Evolutionary conservation across 306 rosid species (phyloP), one percentile per base, ranked within the genome.

Genomic region (Crotalaria pallida): DNA sequence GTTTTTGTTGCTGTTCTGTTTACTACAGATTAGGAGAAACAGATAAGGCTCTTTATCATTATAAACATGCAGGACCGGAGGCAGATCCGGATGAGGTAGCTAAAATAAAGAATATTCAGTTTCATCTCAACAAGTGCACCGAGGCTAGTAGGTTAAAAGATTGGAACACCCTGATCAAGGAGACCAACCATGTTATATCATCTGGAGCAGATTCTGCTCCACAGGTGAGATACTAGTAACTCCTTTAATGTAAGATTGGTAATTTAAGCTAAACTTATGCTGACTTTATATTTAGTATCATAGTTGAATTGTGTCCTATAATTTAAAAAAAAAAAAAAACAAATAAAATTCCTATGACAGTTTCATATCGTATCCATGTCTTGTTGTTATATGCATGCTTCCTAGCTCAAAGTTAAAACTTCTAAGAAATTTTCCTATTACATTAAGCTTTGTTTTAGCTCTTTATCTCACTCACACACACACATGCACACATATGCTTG

Each of bases 131-230:
- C 64, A 88, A 79, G 78, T 91, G 96, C 82, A 85, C 97, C 0
- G 88, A 88, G 77, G 89, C 97, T 58, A 86, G 85, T n/a, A 82
- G 85, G 60, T 17, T 82, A 70, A 70, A 89, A 77, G 96, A 91
- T 45, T 91, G 97, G 96, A 91, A 80, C 79, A 85, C 89, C 18
- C 36, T 91, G 34, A 77, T 80, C 6, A 88, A 75, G 79, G 88
- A 81, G 77, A 71, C 91, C 10, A 62, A 47, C 21, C 17, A n/a
- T 1, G 81, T 83, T 16, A 79, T 88, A 23, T 75, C 81, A 52
- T 78, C 82, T n/a, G 93, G 96, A n/a, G 96, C 97, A 63, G 89
- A 88, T 75, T 88, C 93, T 41, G 93, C 93, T 8, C 96, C 97
- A 24, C 91, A 72, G 82, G 97, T 87, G 12, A 70, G 74, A 58